Percentiles rank a stretch among this genome's conserved stretches.
phyloP scores from a whole-genome alignment of 2,329 filamentous ascomycete genomes.

The Fusarium citri region DNA sequence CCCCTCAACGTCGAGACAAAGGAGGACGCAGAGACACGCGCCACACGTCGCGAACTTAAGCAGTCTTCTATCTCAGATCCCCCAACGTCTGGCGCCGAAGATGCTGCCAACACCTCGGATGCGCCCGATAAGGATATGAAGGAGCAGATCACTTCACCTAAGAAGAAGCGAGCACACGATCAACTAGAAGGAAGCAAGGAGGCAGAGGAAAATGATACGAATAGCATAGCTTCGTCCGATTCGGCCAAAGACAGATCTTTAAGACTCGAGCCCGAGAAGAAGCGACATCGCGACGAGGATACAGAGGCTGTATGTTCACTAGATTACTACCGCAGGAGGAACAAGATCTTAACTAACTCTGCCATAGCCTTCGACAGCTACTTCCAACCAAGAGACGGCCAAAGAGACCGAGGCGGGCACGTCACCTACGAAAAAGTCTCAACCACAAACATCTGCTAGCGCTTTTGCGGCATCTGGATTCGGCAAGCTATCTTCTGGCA shows the following conservation, averaged over 20 bases:
- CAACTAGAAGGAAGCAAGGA: constrained; percentile 65
- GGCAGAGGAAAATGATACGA: constrained; percentile 56
- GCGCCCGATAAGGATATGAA: constrained; percentile 54
- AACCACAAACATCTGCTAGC: constrained; percentile 62
- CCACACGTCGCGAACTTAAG: constrained; percentile 72
- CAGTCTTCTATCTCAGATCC: constrained; percentile 71
- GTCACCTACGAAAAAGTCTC: constrained; percentile 43
- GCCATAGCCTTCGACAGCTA: constrained; percentile 33
- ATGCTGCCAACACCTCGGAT: constrained; percentile 50
- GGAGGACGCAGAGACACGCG: constrained; percentile 73
- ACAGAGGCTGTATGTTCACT: constrained; percentile 49
- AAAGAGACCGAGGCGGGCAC: constrained; percentile 41
- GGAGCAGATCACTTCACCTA: constrained; percentile 68
- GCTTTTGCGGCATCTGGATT: constrained; percentile 78
- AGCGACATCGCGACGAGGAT: constrained; percentile 68
- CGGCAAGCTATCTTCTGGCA: constrained; percentile 71
- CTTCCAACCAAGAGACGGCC: constrained; percentile 30
- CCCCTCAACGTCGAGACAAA: constrained; percentile 52
- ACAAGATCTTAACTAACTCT: constrained; percentile 22
- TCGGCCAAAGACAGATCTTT: constrained; percentile 62
- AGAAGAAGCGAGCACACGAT: constrained; percentile 74
- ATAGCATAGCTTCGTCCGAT: constrained; percentile 56
- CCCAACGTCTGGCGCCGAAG: constrained; percentile 41
- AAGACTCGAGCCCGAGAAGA: constrained; percentile 70
- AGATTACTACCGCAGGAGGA: background rate